phyloP scores from a whole-genome alignment of 768 basidiomycete species.

The Calocera cornea region DNA sequence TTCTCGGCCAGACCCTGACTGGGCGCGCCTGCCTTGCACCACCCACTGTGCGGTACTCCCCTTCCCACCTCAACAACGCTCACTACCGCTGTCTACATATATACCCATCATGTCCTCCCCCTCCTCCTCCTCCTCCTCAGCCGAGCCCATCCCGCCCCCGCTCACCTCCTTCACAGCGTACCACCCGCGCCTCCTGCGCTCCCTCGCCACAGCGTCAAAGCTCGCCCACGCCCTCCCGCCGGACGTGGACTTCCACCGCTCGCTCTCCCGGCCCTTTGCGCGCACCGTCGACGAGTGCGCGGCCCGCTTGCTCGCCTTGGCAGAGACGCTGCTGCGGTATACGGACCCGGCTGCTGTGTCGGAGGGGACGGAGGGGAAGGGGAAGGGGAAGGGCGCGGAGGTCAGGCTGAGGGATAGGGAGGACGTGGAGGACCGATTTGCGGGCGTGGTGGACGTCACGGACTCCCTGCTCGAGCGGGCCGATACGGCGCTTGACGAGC shows the following conservation, averaged over 20 bases:
- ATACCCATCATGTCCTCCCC: constrained; percentile 1
- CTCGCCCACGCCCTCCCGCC: constrained; percentile 46
- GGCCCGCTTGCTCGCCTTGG: constrained; percentile 46
- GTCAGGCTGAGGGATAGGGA: constrained; percentile 59
- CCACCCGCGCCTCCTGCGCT: constrained; percentile 11
- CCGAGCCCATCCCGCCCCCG: constrained; percentile 5
- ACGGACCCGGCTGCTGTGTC: not conserved
- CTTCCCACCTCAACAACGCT: no score
- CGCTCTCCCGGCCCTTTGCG: constrained; percentile 60
- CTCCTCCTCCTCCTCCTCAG: not conserved
- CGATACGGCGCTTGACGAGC: constrained; percentile 71
- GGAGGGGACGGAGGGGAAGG: constrained; percentile 4
- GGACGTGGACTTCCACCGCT: constrained; percentile 81
- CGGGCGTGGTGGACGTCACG: constrained; percentile 65
- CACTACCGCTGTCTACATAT: no score
- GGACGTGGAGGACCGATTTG: constrained; percentile 68
- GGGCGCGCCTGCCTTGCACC: no score
- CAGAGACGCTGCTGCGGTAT: constrained; percentile 44
- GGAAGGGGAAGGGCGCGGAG: constrained; percentile 40
- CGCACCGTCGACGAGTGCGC: constrained; percentile 58
- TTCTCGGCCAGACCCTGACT: no score
- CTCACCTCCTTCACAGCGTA: constrained; percentile 16
- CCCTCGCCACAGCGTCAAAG: constrained; percentile 14
- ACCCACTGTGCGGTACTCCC: no score
- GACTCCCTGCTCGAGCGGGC: constrained; percentile 76